Percentiles rank a stretch among this genome's conserved stretches.
Evolutionary conservation across 2,329 filamentous ascomycete species (phyloP).

Genomic region (Fusarium transvaalense): DNA sequence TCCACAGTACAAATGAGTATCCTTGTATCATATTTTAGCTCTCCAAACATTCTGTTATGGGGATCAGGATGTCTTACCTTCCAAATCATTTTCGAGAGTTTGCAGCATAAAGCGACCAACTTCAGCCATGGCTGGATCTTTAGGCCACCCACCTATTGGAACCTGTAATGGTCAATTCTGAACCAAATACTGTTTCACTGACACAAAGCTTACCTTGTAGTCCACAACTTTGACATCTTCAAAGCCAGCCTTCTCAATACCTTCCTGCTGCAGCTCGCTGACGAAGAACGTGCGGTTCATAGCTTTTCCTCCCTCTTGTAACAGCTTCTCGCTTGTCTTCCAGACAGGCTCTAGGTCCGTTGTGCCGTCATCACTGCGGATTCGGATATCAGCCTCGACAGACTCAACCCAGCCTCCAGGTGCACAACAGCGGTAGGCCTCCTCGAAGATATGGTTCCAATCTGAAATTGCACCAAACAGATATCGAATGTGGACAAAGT

Average conservation of each 20-base stretch:
- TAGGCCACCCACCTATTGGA: conserved; percentile 37
- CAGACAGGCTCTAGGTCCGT: conserved; percentile 12
- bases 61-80: not conserved
- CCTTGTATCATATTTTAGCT: not conserved
- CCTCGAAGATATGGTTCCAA: conserved; percentile 29
- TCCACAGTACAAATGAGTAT: conserved; percentile 33
- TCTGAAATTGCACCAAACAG: conserved; percentile 39
- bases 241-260: conserved; percentile 32
- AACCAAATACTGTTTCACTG: too few relatives aligned
- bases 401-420: conserved; percentile 43
- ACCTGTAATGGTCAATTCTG: not conserved
- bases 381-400: conserved; percentile 28
- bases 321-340: conserved; percentile 5
- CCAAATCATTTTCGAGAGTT: conserved; percentile 32
- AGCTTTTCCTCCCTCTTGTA: conserved; percentile 32
- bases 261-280: conserved; percentile 26
- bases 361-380: conserved; percentile 35
- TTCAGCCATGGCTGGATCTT: conserved; percentile 28
- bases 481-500: conserved; percentile 40
- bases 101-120: conserved; percentile 33
- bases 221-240: conserved; percentile 33
- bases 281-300: conserved; percentile 31
- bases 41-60: accelerated
- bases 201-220: conserved; percentile 27
- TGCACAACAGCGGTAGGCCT: conserved; percentile 39